These are phyloP conservation scores for Casuarina cunninghamiana DNA, from an alignment of 306 rosid species.

Conservation along the genomic window DNA sequence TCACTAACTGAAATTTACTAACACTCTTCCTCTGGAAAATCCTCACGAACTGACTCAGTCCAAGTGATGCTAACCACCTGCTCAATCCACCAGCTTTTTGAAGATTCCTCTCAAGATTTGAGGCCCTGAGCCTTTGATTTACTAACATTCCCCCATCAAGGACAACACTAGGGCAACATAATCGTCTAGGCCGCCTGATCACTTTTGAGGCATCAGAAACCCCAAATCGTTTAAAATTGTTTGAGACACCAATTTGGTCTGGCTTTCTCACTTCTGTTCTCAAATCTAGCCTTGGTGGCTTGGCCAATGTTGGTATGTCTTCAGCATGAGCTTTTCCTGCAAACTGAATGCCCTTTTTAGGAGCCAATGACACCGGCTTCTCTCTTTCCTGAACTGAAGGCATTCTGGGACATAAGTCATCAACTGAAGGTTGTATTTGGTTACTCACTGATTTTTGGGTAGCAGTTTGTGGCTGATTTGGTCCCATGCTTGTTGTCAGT, in stretches of 20 bases:
- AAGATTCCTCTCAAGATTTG: conserved; percentile 77
- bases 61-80: conserved; percentile 74
- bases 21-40: conserved; percentile 67
- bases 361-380: conserved; percentile 24
- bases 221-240: conserved; percentile 40
- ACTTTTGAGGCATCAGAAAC: conserved; percentile 43
- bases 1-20: conserved; percentile 69
- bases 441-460: conserved; percentile 29
- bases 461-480: conserved; percentile 43
- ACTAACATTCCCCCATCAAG: conserved; percentile 36
- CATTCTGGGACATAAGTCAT: conserved; percentile 29
- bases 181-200: conserved; percentile 42
- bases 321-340: conserved; percentile 33
- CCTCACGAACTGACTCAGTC: conserved; percentile 73
- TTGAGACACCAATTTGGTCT: conserved; percentile 32
- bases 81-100: conserved; percentile 86
- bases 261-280: conserved; percentile 37
- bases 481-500: conserved; percentile 39
- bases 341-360: conserved; percentile 18
- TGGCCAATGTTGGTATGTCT: conserved; percentile 30
- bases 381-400: conserved; percentile 43
- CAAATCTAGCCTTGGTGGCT: conserved; percentile 30
- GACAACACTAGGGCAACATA: conserved; percentile 37
- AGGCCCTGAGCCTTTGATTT: conserved; percentile 63
- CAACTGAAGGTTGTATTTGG: conserved; percentile 33